Percentiles rank a stretch among this genome's conserved stretches.
Conservation (phyloP, 257 asterid species). For the Fraxinus cuspidata region DNA sequence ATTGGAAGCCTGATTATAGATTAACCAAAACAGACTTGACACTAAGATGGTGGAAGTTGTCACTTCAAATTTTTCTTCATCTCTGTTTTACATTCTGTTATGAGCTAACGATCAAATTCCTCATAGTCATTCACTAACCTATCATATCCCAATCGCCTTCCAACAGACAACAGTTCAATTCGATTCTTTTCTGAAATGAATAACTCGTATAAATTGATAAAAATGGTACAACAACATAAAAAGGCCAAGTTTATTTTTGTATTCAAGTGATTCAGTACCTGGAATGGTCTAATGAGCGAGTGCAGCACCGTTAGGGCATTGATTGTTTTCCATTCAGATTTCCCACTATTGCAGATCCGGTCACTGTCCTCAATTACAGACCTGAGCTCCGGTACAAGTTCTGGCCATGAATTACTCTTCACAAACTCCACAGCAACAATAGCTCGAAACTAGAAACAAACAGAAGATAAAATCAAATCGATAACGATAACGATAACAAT, state of each 20-base stretch:
- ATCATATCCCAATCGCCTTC: neutral
- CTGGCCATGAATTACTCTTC: conserved; percentile 41
- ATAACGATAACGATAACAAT: neutral
- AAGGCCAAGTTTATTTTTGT: neutral
- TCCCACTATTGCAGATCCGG: conserved; percentile 24
- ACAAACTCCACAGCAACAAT: conserved; percentile 42
- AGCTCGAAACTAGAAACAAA: conserved; percentile 34
- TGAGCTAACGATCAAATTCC: neutral
- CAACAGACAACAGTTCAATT: neutral
- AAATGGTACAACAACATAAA: neutral
- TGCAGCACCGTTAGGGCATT: conserved; percentile 40
- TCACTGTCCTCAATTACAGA: conserved; percentile 32
- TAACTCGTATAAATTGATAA: neutral
- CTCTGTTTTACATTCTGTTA: neutral
- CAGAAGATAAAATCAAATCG: neutral
- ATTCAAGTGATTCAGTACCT: conserved; percentile 26
- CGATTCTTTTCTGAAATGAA: neutral
- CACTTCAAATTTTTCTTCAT: neutral
- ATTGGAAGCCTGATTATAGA: neutral
- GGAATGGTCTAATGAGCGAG: conserved; percentile 49
- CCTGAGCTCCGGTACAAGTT: conserved; percentile 41
- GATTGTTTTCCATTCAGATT: conserved; percentile 41
- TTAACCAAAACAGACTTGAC: neutral
- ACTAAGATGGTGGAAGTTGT: neutral
- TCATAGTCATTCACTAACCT: neutral